phyloP scores from a whole-genome alignment of 2,329 filamentous ascomycete genomes.

The Raffaelea ambrosiae region DNA sequence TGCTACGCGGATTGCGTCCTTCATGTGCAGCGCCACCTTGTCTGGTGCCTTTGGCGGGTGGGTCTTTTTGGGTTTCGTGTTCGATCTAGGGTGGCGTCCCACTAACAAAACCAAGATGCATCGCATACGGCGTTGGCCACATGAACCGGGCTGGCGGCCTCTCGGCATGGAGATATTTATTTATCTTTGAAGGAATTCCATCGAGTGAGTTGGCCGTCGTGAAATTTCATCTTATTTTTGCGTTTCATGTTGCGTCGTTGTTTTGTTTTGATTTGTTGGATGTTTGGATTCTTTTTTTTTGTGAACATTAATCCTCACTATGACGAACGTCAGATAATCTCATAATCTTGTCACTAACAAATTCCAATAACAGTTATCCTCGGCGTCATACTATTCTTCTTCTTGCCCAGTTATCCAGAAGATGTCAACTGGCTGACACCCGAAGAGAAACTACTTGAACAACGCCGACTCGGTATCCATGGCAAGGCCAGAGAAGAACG shows the following conservation, averaged over 20 bases:
- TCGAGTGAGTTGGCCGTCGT: too few relatives aligned
- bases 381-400: background rate
- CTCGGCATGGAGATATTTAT: constrained; percentile 64
- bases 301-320: too few relatives aligned
- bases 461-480: constrained; percentile 33
- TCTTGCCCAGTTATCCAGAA: constrained; percentile 60
- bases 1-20: constrained; percentile 61
- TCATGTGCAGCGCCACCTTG: constrained; percentile 61
- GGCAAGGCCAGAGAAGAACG: constrained; percentile 27
- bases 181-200: constrained; percentile 27
- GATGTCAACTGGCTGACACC: constrained; percentile 53
- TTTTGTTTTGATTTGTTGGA: too few relatives aligned
- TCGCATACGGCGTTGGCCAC: constrained; percentile 64
- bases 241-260: too few relatives aligned
- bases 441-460: constrained; percentile 49
- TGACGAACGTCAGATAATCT: too few relatives aligned
- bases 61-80: constrained; percentile 22
- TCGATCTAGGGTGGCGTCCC: background rate
- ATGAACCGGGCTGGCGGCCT: constrained; percentile 57
- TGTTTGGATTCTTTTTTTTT: too few relatives aligned
- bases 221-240: too few relatives aligned
- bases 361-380: background rate
- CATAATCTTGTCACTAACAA: too few relatives aligned
- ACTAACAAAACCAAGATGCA: constrained; percentile 14
- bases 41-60: constrained; percentile 62